phyloP scores from a whole-genome alignment of 306 rosid species.

The Trichosanthes truncata region DNA sequence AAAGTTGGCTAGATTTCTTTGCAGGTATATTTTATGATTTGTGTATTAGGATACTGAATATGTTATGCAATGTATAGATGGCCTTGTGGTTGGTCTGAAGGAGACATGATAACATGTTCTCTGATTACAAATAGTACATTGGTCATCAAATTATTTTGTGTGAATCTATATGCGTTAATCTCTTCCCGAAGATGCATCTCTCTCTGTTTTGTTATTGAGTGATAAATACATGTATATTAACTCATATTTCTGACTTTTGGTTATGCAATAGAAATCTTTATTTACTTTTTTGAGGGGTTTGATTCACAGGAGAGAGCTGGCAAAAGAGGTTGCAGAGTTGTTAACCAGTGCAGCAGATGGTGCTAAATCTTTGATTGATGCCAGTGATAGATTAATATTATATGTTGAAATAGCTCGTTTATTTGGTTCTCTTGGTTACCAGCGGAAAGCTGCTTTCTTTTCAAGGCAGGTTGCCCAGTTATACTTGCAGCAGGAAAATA shows the following conservation, averaged over 20 bases:
- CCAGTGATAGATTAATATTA: slow-evolving; percentile 79
- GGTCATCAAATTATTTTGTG: too few species aligned
- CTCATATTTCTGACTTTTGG: neutral
- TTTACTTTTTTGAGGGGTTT: neutral
- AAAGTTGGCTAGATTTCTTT: slow-evolving; percentile 89
- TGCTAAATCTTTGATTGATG: slow-evolving; percentile 91
- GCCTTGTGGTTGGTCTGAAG: too few species aligned
- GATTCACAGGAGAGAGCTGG: slow-evolving; percentile 67
- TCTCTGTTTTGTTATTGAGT: too few species aligned
- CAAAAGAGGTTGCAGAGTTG: slow-evolving; percentile 86
- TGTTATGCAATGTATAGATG: too few species aligned
- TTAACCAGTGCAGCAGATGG: slow-evolving; percentile 94
- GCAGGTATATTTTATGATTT: slow-evolving; percentile 52
- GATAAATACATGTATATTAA: too few species aligned
- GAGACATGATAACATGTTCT: too few species aligned
- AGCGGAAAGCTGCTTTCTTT: slow-evolving; percentile 94
- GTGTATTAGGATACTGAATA: too few species aligned
- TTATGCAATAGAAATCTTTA: neutral
- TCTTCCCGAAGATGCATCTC: too few species aligned
- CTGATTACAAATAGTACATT: too few species aligned
- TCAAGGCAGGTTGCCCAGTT: slow-evolving; percentile 95
- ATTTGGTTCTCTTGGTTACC: slow-evolving; percentile 86
- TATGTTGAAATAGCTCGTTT: slow-evolving; percentile 94
- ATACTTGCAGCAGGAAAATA: slow-evolving; percentile 88
- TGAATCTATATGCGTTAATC: too few species aligned